These are phyloP conservation scores for Heritiera littoralis DNA, from an alignment of 345 rosid species.

Conservation along the genomic window DNA sequence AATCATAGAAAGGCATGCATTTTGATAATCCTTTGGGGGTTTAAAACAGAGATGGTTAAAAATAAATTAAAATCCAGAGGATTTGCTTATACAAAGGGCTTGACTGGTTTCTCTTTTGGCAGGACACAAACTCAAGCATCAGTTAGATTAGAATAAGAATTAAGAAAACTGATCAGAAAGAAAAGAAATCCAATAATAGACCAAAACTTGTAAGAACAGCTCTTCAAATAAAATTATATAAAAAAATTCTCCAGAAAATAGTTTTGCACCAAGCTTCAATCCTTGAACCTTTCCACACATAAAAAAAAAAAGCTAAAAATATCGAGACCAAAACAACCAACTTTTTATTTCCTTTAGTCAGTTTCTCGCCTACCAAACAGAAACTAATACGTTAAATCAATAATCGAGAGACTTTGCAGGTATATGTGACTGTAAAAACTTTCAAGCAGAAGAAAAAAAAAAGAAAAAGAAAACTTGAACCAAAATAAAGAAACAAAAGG, in stretches of 20 bases:
- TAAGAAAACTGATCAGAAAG: background rate
- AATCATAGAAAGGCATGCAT: too few relatives aligned
- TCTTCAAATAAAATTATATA: background rate
- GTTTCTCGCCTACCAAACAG: slow-evolving; percentile 10
- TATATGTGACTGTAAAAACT: background rate
- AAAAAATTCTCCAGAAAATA: background rate
- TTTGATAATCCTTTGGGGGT: too few relatives aligned
- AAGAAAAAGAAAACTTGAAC: too few relatives aligned
- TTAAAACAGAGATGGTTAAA: too few relatives aligned
- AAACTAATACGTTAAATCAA: background rate
- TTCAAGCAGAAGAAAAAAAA: background rate
- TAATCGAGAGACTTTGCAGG: background rate
- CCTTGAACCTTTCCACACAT: background rate
- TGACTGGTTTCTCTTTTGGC: too few relatives aligned
- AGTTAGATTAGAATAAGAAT: too few relatives aligned
- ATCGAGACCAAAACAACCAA: background rate
- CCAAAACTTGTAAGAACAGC: background rate
- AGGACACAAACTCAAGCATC: too few relatives aligned
- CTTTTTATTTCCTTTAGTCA: background rate
- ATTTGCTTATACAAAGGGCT: too few relatives aligned
- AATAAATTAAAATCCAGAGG: too few relatives aligned
- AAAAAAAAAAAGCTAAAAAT: background rate
- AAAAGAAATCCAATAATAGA: background rate
- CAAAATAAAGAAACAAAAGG: background rate
- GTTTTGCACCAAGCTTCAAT: background rate